phyloP scores from a whole-genome alignment of 1,284 basidiomycete species.

The Clitocybe nebularis region DNA sequence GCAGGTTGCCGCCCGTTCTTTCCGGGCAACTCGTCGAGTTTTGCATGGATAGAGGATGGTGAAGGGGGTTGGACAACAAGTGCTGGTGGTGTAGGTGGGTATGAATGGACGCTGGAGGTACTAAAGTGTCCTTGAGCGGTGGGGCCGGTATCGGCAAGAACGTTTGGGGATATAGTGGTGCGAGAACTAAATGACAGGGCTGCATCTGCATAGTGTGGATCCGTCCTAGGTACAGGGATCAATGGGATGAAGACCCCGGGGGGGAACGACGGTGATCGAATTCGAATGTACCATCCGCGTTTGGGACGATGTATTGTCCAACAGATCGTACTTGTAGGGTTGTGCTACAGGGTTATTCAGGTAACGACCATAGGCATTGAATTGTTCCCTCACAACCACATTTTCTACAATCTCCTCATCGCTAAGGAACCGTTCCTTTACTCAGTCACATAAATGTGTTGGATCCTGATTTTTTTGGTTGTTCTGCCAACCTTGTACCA shows the following conservation, averaged over 20 bases:
- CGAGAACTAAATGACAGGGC: conserved; percentile 61
- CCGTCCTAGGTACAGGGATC: conserved; percentile 49
- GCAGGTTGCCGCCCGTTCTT: conserved; percentile 7
- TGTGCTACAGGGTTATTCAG: conserved; percentile 43
- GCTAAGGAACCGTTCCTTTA: conserved; percentile 66
- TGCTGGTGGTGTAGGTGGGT: conserved; percentile 60
- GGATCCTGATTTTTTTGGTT: neutral
- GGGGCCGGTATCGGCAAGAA: conserved; percentile 12
- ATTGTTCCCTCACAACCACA: conserved; percentile 54
- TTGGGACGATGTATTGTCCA: conserved; percentile 76
- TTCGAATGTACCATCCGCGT: conserved; percentile 76
- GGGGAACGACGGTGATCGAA: conserved; percentile 63
- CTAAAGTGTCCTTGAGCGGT: conserved; percentile 30
- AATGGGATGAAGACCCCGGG: conserved; percentile 63
- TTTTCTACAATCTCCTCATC: conserved; percentile 74
- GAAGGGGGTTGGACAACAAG: conserved; percentile 40
- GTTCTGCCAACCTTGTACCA: conserved; percentile 64
- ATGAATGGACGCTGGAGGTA: conserved; percentile 50
- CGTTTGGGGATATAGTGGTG: conserved; percentile 34
- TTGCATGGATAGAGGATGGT: conserved; percentile 35
- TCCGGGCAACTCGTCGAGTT: conserved; percentile 30
- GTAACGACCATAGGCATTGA: neutral
- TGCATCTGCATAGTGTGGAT: conserved; percentile 55
- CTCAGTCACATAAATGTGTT: conserved; percentile 13
- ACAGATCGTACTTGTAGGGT: conserved; percentile 54